Base-by-base conservation (phyloP, 208 protist genomes). In the Wallacemonas sp. region DNA sequence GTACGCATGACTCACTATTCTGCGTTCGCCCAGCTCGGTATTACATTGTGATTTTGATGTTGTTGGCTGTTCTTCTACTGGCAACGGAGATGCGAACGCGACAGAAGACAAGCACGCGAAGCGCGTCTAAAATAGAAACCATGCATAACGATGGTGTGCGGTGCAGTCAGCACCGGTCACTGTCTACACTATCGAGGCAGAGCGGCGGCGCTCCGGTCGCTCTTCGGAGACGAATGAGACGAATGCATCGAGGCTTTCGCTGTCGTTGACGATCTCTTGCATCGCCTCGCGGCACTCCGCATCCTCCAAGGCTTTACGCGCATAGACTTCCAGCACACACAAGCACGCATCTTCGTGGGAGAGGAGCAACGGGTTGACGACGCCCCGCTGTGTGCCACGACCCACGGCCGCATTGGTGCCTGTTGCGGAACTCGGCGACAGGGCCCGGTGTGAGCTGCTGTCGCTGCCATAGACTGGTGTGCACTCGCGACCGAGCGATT, bases 161-260 rank as follows among this genome's bases (percentile, higher is more conserved):
- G n/a, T n/a, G n/a, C n/a, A n/a, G n/a, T n/a, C n/a, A n/a, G n/a
- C n/a, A n/a, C n/a, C n/a, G n/a, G 14, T 17, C 36, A 41, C 36
- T 17, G 9, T 41, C 36, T 14, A 6, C 6, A 6, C 14, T 19
- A 46, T 4, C 17, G 5, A 33, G 8, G 30, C 17, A 26, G 31
- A 22, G 30, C 17, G 8, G 54, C 6, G 19, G 17, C 56, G 56
- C n/a, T 55, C 62, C 6, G 44, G 44, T 2, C 62, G 59, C 22
- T 79, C 66, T 55, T 69, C 66, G 11, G 42, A 41, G 15, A 81
- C 33, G 65, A 73, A 76, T 15, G 59, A 46, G 45, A 81, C 17
- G 45, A 81, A 75, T 6, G 59, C 61, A 17, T 81, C 75, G n/a
- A 81, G 62, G 39, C 59, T 81, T 36, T 81, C 75, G 39, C 30